Base-by-base conservation (phyloP, 1,284 basidiomycete species). In the Tylopilus orsonianus region DNA sequence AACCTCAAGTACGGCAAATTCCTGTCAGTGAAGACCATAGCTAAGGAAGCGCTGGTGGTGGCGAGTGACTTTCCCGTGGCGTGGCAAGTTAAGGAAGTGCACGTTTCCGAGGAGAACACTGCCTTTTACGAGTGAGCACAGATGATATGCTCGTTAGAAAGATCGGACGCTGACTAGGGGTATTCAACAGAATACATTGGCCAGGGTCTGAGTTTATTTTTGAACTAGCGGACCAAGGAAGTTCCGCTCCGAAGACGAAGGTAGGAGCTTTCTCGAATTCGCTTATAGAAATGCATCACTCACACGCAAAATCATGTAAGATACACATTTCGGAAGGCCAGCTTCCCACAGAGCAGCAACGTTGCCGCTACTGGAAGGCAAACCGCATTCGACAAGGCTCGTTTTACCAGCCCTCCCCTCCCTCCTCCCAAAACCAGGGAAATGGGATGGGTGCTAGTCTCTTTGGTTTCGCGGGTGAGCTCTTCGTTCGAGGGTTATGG, bases 1-100 rank as follows among this genome's bases (percentile, higher is more conserved):
- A 68, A 68, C 43, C 39, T 67, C 43, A 64, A 67, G 41, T 64
- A 65, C 14, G 64, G 66, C 9, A 65, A 66, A 53, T 68, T 68
- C 26, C 19, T 64, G 27, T 54, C 65, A 19, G 39, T 66, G 4
- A 61, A 42, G 33, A 48, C 52, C 2, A 52, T 66, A 19, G 33
- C 54, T 24, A 48, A 43, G 26, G 52, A 55, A 18, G 55, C 50
- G 12, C 30, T 53, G 2, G 46, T 64, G 20, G 32, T 65, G 2
- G 18, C 64, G 1, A 65, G 52, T 36, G 62, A 66, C 43, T 64
- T 57, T 46, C 64, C 62, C 0, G 52, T 59, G 10, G 60, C 62
- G 2, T 68, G 62, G 62, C 42, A 64, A n/a, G 32, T 66, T 2
- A 54, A 50, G 40, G 62, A 62, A 24, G 51, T 67, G 16, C 56